A percentile compares a stretch with the other conserved stretches of the same genome.
Conservation (phyloP, 2,329 filamentous ascomycete genomes). For the Trichoderma gracile region DNA sequence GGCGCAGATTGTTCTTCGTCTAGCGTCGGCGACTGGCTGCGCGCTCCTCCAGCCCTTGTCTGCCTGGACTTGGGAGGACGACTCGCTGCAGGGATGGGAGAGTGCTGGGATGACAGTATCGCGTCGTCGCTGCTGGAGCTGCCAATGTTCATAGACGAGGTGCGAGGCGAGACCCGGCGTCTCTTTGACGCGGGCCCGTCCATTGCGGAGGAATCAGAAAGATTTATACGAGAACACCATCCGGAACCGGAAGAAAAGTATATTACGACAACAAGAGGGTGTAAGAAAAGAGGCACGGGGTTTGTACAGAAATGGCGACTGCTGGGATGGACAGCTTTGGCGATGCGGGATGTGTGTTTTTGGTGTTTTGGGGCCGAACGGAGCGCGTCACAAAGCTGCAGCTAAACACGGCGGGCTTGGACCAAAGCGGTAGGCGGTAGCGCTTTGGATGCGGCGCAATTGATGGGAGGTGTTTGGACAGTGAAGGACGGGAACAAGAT, state of each 20-base stretch:
- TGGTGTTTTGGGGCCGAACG: neutral
- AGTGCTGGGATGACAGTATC: neutral
- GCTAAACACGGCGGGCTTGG: constrained; percentile 19
- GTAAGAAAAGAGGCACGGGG: neutral
- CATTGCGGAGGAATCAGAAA: constrained; percentile 34
- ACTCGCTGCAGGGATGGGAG: constrained; percentile 29
- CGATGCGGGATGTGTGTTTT: constrained; percentile 22
- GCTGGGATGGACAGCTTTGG: constrained; percentile 8
- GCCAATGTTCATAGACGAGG: constrained; percentile 39
- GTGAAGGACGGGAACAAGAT: neutral
- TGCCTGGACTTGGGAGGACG: constrained; percentile 67
- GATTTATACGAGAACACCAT: neutral
- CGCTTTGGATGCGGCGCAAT: neutral
- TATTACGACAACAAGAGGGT: neutral
- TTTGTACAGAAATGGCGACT: neutral
- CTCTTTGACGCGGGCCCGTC: constrained; percentile 63
- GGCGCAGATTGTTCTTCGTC: constrained; percentile 46
- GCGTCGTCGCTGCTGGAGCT: constrained; percentile 35
- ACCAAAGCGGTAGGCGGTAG: constrained; percentile 17
- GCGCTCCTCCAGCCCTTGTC: constrained; percentile 63
- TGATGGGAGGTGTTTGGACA: neutral
- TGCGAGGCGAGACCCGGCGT: constrained; percentile 61
- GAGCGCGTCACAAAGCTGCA: constrained; percentile 24
- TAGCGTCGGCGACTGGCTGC: constrained; percentile 60
- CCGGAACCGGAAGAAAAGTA: neutral